A percentile compares a stretch with the other conserved stretches of the same genome.
Evolutionary conservation across 1,139 yeast species (phyloP).

Genomic region (Suhomyces choctaworum): DNA sequence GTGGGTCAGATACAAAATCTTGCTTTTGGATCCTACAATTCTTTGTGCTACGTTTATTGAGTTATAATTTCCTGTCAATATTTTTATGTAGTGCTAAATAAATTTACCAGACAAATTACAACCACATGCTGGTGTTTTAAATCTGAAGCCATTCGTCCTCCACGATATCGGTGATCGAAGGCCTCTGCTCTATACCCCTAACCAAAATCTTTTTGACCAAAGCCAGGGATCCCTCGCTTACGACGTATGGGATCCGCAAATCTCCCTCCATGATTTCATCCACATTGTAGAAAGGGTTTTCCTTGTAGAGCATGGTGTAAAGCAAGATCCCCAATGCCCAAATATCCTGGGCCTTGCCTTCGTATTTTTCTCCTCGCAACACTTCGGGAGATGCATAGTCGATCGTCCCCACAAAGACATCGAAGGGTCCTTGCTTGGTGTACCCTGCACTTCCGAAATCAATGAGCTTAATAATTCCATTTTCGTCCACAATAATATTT

Average conservation of each 20-base stretch:
- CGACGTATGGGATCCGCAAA: slow-evolving; percentile 62
- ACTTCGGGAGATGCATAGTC: slow-evolving; percentile 99
- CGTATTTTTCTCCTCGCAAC: slow-evolving; percentile 80
- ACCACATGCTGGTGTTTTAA: no score
- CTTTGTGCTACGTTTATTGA: no score
- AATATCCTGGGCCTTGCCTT: slow-evolving; percentile 91
- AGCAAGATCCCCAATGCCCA: slow-evolving; percentile 94
- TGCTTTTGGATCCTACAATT: no score
- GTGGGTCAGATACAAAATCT: no score
- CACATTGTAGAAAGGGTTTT: slow-evolving; percentile 91
- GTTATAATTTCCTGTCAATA: no score
- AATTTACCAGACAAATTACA: no score
- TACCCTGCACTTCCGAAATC: slow-evolving; percentile 97
- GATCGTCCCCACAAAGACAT: slow-evolving; percentile 94
- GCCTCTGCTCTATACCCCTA: slow-evolving; percentile 64
- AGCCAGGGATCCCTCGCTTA: slow-evolving; percentile 58
- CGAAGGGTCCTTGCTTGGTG: slow-evolving; percentile 88
- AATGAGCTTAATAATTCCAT: slow-evolving; percentile 76
- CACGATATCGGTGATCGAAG: slow-evolving; percentile 68
- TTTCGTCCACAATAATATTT: slow-evolving; percentile 81
- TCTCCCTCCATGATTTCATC: slow-evolving; percentile 94
- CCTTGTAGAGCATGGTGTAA: slow-evolving; percentile 88
- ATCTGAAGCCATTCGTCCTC: slow-evolving; percentile 66
- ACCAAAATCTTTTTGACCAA: slow-evolving; percentile 66
- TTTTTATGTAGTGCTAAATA: no score